phyloP scores from a whole-genome alignment of 129 eudicot species.

The Logfia minima region DNA sequence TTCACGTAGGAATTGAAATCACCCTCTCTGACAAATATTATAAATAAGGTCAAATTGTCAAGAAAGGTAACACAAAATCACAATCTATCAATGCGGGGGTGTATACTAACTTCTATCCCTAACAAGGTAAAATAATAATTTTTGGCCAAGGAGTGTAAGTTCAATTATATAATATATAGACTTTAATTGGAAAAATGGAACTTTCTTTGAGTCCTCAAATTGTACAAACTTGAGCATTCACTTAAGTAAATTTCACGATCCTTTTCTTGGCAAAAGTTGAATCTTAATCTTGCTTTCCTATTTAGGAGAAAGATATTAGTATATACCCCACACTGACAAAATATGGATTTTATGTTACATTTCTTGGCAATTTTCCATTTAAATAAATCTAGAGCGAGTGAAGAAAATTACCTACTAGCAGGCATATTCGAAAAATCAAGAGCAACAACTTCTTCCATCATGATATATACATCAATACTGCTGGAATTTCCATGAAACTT shows the following conservation, averaged over 20 bases:
- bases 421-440: slow-evolving; percentile 81
- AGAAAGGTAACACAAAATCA: neutral
- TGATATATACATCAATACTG: slow-evolving; percentile 73
- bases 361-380: neutral
- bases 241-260: neutral
- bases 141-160: neutral
- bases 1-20: neutral
- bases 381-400: neutral
- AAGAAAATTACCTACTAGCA: slow-evolving; percentile 73
- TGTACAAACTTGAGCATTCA: neutral
- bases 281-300: neutral
- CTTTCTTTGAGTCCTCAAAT: neutral
- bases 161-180: neutral
- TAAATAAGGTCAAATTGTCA: neutral
- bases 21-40: neutral
- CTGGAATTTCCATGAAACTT: slow-evolving; percentile 60
- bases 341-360: neutral
- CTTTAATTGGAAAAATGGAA: neutral
- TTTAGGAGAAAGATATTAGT: neutral
- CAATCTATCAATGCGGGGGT: neutral
- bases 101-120: neutral
- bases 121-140: neutral
- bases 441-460: slow-evolving; percentile 58
- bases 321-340: neutral
- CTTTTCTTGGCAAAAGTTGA: neutral